phyloP scores from a whole-genome alignment of 768 basidiomycete genomes.

The Gloeophyllum trabeum region DNA sequence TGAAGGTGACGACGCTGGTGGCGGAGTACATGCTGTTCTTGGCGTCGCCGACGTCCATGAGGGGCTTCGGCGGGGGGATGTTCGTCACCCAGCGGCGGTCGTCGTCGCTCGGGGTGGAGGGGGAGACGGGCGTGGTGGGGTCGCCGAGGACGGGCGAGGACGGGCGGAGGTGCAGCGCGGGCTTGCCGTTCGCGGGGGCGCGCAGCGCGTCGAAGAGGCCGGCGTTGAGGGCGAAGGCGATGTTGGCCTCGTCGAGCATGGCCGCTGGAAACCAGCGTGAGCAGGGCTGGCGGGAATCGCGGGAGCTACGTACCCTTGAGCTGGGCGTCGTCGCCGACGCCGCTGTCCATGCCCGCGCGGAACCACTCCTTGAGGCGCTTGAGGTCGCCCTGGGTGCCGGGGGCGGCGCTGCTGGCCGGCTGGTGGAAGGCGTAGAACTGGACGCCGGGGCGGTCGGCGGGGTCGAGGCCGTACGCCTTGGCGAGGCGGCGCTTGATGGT shows the following conservation, averaged over 20 bases:
- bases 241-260: slow-evolving; percentile 20
- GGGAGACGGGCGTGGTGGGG: background rate
- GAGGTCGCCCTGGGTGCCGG: slow-evolving; percentile 42
- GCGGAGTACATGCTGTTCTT: slow-evolving; percentile 3
- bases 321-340: slow-evolving; percentile 19
- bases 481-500: slow-evolving; percentile 48
- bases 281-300: background rate
- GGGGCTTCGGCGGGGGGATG: slow-evolving; percentile 4
- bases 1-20: slow-evolving; percentile 15
- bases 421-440: slow-evolving; percentile 62
- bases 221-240: slow-evolving; percentile 22
- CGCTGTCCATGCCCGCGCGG: slow-evolving; percentile 29
- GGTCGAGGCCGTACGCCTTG: slow-evolving; percentile 55
- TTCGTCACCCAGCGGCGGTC: slow-evolving; percentile 6
- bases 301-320: slow-evolving; percentile 17
- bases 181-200: slow-evolving; percentile 6
- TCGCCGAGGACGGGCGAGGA: background rate
- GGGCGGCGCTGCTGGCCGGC: slow-evolving; percentile 32
- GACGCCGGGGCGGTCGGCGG: slow-evolving; percentile 37
- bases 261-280: slow-evolving; percentile 5
- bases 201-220: slow-evolving; percentile 16
- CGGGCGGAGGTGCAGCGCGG: background rate
- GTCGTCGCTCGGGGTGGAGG: background rate
- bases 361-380: slow-evolving; percentile 69
- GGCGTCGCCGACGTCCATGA: slow-evolving; percentile 4